Base-by-base conservation (phyloP, 306 rosid genomes). In the Comarum palustre region DNA sequence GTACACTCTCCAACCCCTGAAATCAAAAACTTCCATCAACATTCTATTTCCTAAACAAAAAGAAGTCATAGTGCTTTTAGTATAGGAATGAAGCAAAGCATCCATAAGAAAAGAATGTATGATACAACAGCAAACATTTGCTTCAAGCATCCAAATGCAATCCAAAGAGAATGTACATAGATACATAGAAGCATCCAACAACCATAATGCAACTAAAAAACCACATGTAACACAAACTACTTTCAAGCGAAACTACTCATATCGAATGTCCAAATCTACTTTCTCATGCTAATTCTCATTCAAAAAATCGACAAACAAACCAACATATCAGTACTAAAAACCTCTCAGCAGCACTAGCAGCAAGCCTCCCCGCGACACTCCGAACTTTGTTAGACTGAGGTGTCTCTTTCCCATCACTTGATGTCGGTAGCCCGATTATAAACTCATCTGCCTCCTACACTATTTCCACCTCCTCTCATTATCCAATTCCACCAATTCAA, bases 1-100 rank as follows among this genome's bases (percentile, higher is more conserved):
- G 81, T 86, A 94, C 29, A 94, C 97, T 85, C 96, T 87, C 98
- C 94, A 94, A 22, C 96, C 98, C 90, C 98, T 93, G 88, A 78
- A 71, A 47, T 65, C 43, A 63, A 50, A 78, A 31, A 41, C 10
- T 71, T 22, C 64, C 1, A 58, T 20, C 15, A 64, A n/a, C 27
- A 17, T 4, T n/a, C 48, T 17, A 38, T 46, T 39, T 3, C 12
- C 19, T 20, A 39, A 20, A n/a, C 1, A 3, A 12, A 20, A n/a
- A 8, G 3, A 36, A 32, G 34, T 3, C 20, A 31, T 2, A 31
- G 12, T 16, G 32, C 13, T 45, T 46, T 31, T 25, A 32, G 3
- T 5, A 5, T 16, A 6, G 2, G 45, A 34, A 8, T 9, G 17
- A 61, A 16, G 43, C 43, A 10, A 55, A 55, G 62, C 16, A 63